These are phyloP conservation scores for Diddensiella caesifluorescens DNA, from an alignment of 805 yeast genomes.

Conservation along the genomic window DNA sequence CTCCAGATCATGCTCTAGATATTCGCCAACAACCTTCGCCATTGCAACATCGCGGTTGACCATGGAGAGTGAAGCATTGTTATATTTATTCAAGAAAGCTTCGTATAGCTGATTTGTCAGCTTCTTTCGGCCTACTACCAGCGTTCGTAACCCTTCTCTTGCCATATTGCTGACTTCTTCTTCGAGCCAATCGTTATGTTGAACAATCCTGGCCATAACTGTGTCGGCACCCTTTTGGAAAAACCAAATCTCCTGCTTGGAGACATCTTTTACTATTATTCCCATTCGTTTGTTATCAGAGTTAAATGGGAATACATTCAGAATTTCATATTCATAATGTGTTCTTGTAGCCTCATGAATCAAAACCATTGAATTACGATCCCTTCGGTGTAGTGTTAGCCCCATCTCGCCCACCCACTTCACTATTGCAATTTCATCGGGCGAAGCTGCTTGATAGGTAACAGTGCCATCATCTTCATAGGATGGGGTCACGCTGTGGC, in stretches of 20 bases:
- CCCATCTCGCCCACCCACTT: constrained; percentile 87
- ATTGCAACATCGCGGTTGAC: constrained; percentile 68
- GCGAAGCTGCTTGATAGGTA: constrained; percentile 95
- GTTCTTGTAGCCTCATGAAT: constrained; percentile 53
- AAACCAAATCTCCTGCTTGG: constrained; percentile 73
- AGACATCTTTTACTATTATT: constrained; percentile 60
- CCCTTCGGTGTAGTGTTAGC: constrained; percentile 71
- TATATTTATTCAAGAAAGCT: constrained; percentile 58
- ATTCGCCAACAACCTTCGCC: constrained; percentile 60
- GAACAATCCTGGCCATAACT: constrained; percentile 81
- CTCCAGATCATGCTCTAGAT: constrained; percentile 78
- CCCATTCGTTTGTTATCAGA: constrained; percentile 98
- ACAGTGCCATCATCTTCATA: constrained; percentile 68
- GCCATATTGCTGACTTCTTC: constrained; percentile 98
- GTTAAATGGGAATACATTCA: constrained; percentile 87
- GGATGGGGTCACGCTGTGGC: constrained; percentile 96
- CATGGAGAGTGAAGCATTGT: constrained; percentile 75
- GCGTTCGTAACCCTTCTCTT: constrained; percentile 91
- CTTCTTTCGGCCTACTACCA: constrained; percentile 86
- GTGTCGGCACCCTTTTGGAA: constrained; percentile 94
- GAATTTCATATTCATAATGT: constrained; percentile 52
- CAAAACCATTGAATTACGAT: constrained; percentile 67
- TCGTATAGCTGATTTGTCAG: constrained; percentile 50
- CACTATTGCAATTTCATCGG: constrained; percentile 97
- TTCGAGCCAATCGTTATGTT: constrained; percentile 89